Evolutionary conservation across 1,139 yeast species (phyloP), one percentile per base, ranked within the genome.

Genomic region (Hyphopichia buzzinii): DNA sequence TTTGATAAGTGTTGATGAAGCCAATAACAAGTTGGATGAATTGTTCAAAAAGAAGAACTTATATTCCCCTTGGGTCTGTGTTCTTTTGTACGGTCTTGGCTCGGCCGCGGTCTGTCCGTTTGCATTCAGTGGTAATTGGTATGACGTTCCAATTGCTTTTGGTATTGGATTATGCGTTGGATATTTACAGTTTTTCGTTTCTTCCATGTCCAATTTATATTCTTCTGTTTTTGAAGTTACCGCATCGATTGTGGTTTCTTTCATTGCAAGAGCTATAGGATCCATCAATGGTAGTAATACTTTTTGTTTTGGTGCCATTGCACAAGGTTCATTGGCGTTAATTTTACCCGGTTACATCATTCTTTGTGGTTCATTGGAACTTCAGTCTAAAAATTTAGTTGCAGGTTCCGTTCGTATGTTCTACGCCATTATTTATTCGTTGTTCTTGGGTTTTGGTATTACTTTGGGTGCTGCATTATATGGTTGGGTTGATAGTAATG

Each of bases 401-500:
- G 95, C 97, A 0, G 97, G 97, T 0, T 77, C 96, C 1, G 97
- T 90, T 33, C 71, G 97, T 51, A 88, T 92, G 97, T 88, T 90
- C 54, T 90, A 90, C 58, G 97, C 97, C 14, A 82, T 90, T 48
- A 88, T 90, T 35, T 90, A 92, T 56, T 89, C 97, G 3, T 63
- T 89, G 38, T 87, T 90, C 57, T 71, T 90, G 39, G 95, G 96
- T 5, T 92, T 90, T 62, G 97, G 97, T 31, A 88, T 90, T 45
- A 89, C 97, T 0, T 64, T 90, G 39, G 97, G 97, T 1, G 87
- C 96, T 2, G 94, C 95, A 0, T 68, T 90, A 30, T 90, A 86
- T 52, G 97, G 97, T 8, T 90, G 97, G 97, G 84, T 88, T 39
- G 95, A 88, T 51, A 55, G 62, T 11, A 61, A 69, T 39, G 95